Evolutionary conservation across 345 rosid species (phyloP).

Genomic region (Angophora floribunda): DNA sequence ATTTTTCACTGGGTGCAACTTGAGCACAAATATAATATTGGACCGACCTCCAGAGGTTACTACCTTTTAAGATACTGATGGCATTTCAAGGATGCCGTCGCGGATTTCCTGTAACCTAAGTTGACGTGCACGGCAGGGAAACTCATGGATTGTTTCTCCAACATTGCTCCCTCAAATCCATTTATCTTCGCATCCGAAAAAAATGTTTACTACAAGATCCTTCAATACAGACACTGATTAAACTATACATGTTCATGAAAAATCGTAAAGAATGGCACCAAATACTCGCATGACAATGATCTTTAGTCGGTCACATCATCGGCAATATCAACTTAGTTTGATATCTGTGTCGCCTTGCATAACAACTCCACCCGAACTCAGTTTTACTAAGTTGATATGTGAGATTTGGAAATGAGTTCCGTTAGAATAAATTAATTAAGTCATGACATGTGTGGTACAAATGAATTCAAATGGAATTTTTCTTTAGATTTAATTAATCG

Average conservation of each 20-base stretch:
- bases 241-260: neutral
- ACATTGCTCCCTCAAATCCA: neutral
- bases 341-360: neutral
- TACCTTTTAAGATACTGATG: neutral
- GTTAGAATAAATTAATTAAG: neutral
- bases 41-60: neutral
- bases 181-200: neutral
- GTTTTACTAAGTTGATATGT: neutral
- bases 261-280: neutral
- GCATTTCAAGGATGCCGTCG: neutral
- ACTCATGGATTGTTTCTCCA: neutral
- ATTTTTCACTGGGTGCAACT: neutral
- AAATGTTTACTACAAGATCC: neutral
- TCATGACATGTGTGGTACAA: neutral
- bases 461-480: neutral
- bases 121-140: neutral
- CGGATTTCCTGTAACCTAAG: neutral
- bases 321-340: neutral
- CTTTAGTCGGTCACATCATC: neutral
- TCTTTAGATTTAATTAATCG: neutral
- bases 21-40: neutral
- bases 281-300: neutral
- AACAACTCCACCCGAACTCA: neutral
- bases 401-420: neutral
- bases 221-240: neutral